A percentile compares a stretch with the other conserved stretches of the same genome.
Conservation (phyloP, 768 basidiomycete genomes). For the Rhodotorula graminis region DNA sequence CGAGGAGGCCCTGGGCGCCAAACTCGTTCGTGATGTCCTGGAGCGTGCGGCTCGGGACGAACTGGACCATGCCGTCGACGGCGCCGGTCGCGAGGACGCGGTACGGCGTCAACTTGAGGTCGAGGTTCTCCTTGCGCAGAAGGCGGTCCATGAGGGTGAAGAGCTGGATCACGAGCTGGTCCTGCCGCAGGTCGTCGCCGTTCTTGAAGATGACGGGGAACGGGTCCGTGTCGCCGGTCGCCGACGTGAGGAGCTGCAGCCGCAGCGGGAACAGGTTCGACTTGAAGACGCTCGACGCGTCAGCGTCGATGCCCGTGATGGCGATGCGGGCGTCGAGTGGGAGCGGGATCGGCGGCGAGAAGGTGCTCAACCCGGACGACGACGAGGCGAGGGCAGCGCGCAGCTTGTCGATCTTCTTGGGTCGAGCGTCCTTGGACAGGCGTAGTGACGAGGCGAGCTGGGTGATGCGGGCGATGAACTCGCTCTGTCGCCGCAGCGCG, state of each 20-base stretch:
- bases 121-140: constrained; percentile 87
- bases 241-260: constrained; percentile 79
- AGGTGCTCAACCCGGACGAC: constrained; percentile 73
- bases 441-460: constrained; percentile 81
- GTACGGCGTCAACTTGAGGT: constrained; percentile 84
- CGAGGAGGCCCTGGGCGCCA: constrained; percentile 66
- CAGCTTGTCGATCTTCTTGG: constrained; percentile 95
- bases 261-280: constrained; percentile 90
- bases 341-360: constrained; percentile 68
- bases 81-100: constrained; percentile 88
- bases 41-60: constrained; percentile 90
- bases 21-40: constrained; percentile 86
- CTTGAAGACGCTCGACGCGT: constrained; percentile 94
- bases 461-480: constrained; percentile 78
- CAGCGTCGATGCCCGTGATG: constrained; percentile 78
- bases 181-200: constrained; percentile 96
- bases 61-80: constrained; percentile 91
- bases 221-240: constrained; percentile 51
- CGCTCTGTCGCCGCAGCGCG: constrained; percentile 82
- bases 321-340: constrained; percentile 84
- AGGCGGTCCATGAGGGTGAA: constrained; percentile 96
- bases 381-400: constrained; percentile 72
- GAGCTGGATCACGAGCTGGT: constrained; percentile 96
- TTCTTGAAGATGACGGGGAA: constrained; percentile 98
- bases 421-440: constrained; percentile 82